Evolutionary conservation across 371 early-diverging fungal genomes (phyloP), one percentile per base, ranked within the genome.

Genomic region (Rhizopus sp.): DNA sequence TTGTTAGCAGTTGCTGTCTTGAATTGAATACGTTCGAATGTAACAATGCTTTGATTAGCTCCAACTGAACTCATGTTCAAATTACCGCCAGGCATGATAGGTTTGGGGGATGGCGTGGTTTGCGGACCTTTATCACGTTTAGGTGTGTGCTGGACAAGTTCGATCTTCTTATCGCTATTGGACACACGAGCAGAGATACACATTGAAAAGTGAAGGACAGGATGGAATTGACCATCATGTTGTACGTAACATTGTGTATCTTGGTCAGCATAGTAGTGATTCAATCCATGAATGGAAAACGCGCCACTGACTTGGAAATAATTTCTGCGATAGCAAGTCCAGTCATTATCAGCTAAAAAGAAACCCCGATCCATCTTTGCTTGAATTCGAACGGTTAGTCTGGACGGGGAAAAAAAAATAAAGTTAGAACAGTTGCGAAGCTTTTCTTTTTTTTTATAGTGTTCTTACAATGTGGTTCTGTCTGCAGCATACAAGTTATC

Each of bases 291-390:
- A 13, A 90, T 75, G 15, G 77, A 74, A 59, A 93, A 93, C 0
- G 90, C 78, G 49, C 86, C 78, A 55, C 92, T 91, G 38, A 96
- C 79, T 68, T 95, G 94, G 67, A 95, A 94, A 68, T 95, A 96
- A 66, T 96, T 96, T 64, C 97, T 86, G 39, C 97, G 89, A 69
- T 96, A 96, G 67, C 97, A 95, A 1, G 95, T 93, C 96, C 95
- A 95, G 64, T 87, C 86, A 57, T 84, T 86, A 38, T 88, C 84
- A 23, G 91, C 88, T 57, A 89, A 68, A 61, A 90, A 90, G 74
- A 90, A 93, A 6, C 93, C 93, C 49, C 88, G 80, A 62, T 92
- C 93, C 62, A 91, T 81, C 56, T 85, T 87, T 44, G 85, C 81
- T 32, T 81, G 70, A 33, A 87, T 76, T 23, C 74, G 73, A 53